phyloP scores from a whole-genome alignment of 2,329 filamentous ascomycete species.

The Pseudocercospora macadamiae region DNA sequence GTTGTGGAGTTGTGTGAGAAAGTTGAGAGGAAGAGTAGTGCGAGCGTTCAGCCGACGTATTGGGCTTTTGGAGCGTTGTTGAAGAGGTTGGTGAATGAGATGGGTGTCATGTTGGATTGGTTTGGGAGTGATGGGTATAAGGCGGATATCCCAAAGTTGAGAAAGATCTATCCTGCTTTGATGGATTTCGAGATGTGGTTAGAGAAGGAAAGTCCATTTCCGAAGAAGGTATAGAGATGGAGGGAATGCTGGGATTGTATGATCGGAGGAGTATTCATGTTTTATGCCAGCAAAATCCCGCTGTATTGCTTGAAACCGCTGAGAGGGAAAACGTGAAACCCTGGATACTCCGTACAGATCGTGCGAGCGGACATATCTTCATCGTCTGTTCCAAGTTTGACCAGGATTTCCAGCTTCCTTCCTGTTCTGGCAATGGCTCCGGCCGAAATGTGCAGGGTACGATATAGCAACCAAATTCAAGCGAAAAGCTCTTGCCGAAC shows the following conservation, averaged over 20 bases:
- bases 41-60: slow-evolving; percentile 49
- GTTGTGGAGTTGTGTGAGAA: slow-evolving; percentile 50
- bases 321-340: no score
- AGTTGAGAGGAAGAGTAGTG: slow-evolving; percentile 53
- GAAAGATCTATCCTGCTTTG: slow-evolving; percentile 49
- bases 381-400: no score
- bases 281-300: no score
- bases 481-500: neutral
- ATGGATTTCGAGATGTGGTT: slow-evolving; percentile 40
- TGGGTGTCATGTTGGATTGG: slow-evolving; percentile 46
- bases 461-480: neutral
- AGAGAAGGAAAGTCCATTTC: slow-evolving; percentile 35
- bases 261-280: no score
- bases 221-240: slow-evolving; percentile 13
- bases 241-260: no score
- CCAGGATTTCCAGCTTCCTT: no score
- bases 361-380: no score
- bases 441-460: neutral
- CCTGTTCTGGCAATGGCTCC: neutral
- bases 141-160: slow-evolving; percentile 51
- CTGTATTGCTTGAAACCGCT: no score
- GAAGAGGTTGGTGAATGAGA: slow-evolving; percentile 46
- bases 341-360: no score
- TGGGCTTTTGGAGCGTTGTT: slow-evolving; percentile 47
- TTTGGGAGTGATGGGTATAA: slow-evolving; percentile 55